Evolutionary conservation across 2,329 filamentous ascomycete species (phyloP).

Genomic region (Cytospora schulzeri): DNA sequence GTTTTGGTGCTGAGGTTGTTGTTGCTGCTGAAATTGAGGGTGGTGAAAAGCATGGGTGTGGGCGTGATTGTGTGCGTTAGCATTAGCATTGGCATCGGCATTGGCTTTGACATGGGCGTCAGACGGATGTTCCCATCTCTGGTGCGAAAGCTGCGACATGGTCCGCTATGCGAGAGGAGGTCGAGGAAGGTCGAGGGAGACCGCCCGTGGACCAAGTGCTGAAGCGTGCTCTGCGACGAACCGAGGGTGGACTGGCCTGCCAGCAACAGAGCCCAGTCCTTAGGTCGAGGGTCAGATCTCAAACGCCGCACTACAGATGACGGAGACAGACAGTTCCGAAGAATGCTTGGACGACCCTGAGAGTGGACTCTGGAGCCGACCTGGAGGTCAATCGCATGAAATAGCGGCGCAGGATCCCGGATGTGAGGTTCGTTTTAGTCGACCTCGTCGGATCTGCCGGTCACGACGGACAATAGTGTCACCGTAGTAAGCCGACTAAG

Average conservation of each 20-base stretch:
- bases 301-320: slow-evolving; percentile 19
- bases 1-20: slow-evolving; percentile 28
- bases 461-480: background rate
- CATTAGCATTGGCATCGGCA: background rate
- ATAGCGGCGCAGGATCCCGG: slow-evolving; percentile 12
- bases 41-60: slow-evolving; percentile 12
- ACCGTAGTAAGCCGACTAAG: slow-evolving; percentile 1
- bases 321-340: slow-evolving; percentile 25
- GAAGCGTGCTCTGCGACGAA: slow-evolving; percentile 17
- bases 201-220: slow-evolving; percentile 17
- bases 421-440: background rate
- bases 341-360: slow-evolving; percentile 27
- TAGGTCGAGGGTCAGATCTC: slow-evolving; percentile 13
- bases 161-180: slow-evolving; percentile 43
- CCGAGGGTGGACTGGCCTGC: slow-evolving; percentile 9
- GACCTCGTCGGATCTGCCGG: slow-evolving; percentile 3
- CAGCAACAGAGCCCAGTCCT: slow-evolving; percentile 13
- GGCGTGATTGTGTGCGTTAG: background rate
- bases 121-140: slow-evolving; percentile 46
- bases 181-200: slow-evolving; percentile 14
- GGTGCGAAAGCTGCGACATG: slow-evolving; percentile 57
- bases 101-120: slow-evolving; percentile 32
- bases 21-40: slow-evolving; percentile 25
- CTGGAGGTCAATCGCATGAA: slow-evolving; percentile 13
- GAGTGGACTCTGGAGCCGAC: slow-evolving; percentile 15